Base-by-base conservation (phyloP, 306 rosid genomes). In the Comarum palustre region DNA sequence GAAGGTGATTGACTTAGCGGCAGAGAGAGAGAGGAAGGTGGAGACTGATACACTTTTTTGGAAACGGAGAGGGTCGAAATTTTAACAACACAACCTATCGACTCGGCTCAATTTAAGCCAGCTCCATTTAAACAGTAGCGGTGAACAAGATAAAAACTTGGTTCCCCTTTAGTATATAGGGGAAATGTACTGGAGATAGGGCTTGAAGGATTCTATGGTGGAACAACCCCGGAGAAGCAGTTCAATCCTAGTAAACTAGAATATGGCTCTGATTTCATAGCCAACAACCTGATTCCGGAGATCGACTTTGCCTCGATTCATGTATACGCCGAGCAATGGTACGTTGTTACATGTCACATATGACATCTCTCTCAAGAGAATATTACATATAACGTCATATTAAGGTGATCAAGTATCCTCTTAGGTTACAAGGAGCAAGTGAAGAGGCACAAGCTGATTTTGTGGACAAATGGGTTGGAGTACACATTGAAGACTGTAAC, bases 151-250 rank as follows among this genome's bases (percentile, higher is more conserved):
- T 29, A 29, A 2, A 29, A 29, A 29, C 31, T 29, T 29, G n/a
- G 31, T 29, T 29, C 31, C 31, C 31, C 31, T 29, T 29, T 29
- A 29, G 31, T 29, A 29, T 29, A 29, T 29, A 29, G 31, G 31
- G n/a, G n/a, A n/a, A n/a, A n/a, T n/a, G n/a, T 88, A 41, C 52
- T 90, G 61, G 86, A 68, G 54, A 76, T 88, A 76, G 90, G 96
- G 32, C 79, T 88, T 86, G 96, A 88, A 78, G 96, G 93, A 24
- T 90, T 90, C 58, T 83, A 88, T 72, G 90, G 93, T 19, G 82
- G 79, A 63, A 83, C 87, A 12, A 78, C 48, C 7, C 75, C 81
- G 16, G 86, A 76, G 4, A 83, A 69, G 75, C 86, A 85, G 65
- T 77, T 69, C 74, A 90, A 84, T 67, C 90, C 90, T 7, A 32